Percentiles rank a stretch among this genome's conserved stretches.
Conservation (phyloP, 345 rosid species). For the Camelina neglecta region DNA sequence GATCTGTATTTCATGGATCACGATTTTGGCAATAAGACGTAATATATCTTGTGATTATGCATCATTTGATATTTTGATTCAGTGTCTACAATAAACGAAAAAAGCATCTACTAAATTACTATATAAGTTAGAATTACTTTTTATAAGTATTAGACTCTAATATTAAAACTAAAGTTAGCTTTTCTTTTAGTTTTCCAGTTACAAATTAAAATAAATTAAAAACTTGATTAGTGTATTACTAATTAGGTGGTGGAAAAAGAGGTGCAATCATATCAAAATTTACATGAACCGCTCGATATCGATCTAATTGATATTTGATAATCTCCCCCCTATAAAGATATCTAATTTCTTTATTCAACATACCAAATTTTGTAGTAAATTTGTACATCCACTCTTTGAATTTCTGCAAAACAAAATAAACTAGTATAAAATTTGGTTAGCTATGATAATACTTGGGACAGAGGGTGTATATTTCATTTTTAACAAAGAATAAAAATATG, state of each 20-base stretch:
- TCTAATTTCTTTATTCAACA: too few species aligned
- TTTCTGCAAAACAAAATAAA: background rate
- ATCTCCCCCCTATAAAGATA: too few species aligned
- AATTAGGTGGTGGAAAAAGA: background rate
- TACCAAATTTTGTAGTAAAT: background rate
- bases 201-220: background rate
- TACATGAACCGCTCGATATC: background rate
- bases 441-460: background rate
- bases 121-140: too few species aligned
- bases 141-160: background rate
- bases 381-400: constrained; percentile 22
- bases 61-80: background rate
- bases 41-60: background rate
- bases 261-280: background rate
- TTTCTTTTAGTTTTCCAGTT: background rate
- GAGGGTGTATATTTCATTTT: too few species aligned
- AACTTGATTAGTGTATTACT: too few species aligned
- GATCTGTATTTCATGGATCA: too few species aligned
- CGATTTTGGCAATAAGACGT: too few species aligned
- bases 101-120: too few species aligned
- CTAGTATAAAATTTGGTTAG: constrained; percentile 14
- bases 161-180: background rate
- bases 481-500: too few species aligned
- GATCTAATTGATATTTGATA: too few species aligned
- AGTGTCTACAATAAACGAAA: too few species aligned